Evolutionary conservation across 1,284 basidiomycete species (phyloP), one percentile per base, ranked within the genome.

Genomic region (Lentinus polychrous): DNA sequence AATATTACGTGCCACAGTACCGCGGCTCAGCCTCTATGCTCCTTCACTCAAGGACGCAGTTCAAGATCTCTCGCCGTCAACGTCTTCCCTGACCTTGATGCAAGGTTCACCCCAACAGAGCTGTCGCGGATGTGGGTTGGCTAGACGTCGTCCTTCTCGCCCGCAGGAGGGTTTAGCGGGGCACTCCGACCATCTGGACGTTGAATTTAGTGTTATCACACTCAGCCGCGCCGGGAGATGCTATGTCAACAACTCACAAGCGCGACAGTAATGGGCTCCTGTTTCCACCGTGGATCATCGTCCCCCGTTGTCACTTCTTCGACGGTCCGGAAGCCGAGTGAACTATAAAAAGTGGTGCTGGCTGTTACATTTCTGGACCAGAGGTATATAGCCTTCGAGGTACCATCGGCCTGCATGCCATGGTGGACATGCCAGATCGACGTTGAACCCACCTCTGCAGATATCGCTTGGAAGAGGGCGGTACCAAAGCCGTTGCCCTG

Each of bases 271-370:
- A 48, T 17, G 8, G 46, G 46, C 15, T 7, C 31, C 20, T 48
- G 15, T 3, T 36, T 6, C 46, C 46, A 48, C 5, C 12, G 33
- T 33, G 46, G 46, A 32, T 47, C 32, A 15, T 42, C 27, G 8
- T 48, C 46, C 10, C 46, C 46, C 12, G 43, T 23, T 7, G 36
- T 10, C 10, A 48, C 6, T 18, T 4, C 23, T 14, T 18, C 40
- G 10, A 48, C 46, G 17, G 46, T 38, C 5, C 5, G 10, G 22
- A 32, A 38, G 14, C 34, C 35, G 10, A 46, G 34, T 15, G 5
- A 38, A 20, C 40, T 35, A 31, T 52, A 54, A 40, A 54, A 54
- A 15, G n/a, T 45, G 2, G 41, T 49, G 37, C 52, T 54, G 11
- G 22, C 51, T 20, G 36, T 33, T n/a, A 45, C 27, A 35, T 54